Percentiles rank a stretch among this genome's conserved stretches.
Evolutionary conservation across 1,284 basidiomycete genomes (phyloP).

Genomic region (Apiotrichum porosum): DNA sequence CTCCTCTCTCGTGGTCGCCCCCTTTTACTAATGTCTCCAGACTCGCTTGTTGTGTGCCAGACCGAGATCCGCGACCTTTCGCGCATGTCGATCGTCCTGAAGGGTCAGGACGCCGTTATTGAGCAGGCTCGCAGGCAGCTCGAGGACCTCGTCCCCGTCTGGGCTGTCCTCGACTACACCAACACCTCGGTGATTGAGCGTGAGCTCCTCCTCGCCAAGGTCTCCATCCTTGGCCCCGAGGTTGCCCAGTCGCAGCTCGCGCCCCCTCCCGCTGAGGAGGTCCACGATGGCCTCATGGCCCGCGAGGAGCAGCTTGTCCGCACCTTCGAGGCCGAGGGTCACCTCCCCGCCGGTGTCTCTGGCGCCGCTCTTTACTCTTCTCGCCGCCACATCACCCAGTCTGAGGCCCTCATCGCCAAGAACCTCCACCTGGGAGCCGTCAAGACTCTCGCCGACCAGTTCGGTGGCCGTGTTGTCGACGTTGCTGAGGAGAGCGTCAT

Average conservation of each 20-base stretch:
- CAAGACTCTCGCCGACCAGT: constrained; percentile 77
- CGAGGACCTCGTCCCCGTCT: constrained; percentile 92
- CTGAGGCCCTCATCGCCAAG: constrained; percentile 81
- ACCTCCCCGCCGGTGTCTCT: constrained; percentile 63
- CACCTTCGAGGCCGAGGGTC: constrained; percentile 26
- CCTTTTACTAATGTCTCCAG: constrained; percentile 44
- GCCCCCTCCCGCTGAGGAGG: constrained; percentile 53
- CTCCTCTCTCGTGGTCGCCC: not conserved
- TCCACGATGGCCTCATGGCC: constrained; percentile 18
- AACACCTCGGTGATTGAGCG: constrained; percentile 81
- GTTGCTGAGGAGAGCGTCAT: constrained; percentile 91
- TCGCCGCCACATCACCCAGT: constrained; percentile 48
- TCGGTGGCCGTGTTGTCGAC: constrained; percentile 89
- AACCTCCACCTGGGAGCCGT: constrained; percentile 86
- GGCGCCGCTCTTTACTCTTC: constrained; percentile 37
- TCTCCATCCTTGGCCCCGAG: constrained; percentile 95
- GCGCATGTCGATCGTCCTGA: constrained; percentile 96
- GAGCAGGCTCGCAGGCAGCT: constrained; percentile 93
- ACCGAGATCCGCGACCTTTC: constrained; percentile 96
- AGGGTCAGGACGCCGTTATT: constrained; percentile 94
- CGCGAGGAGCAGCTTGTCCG: constrained; percentile 20
- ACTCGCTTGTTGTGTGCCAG: constrained; percentile 96
- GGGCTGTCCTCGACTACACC: constrained; percentile 95
- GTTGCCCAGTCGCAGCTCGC: constrained; percentile 89
- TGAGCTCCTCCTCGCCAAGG: constrained; percentile 81